These are phyloP conservation scores for Pseudocohnilembus persalinus DNA, from an alignment of 169 alveolate genomes.

Conservation along the genomic window DNA sequence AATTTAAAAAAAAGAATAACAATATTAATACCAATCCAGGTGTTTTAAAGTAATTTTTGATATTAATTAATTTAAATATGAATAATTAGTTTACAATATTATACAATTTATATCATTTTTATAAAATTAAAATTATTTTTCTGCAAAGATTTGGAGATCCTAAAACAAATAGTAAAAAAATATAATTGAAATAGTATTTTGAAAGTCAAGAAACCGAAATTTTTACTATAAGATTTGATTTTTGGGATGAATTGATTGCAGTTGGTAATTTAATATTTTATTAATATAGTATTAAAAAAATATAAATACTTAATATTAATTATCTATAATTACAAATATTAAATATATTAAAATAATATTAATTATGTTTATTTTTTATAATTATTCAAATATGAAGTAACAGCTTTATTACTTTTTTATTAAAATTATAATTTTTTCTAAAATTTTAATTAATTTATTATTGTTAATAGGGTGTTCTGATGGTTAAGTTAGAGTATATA, in stretches of 20 bases:
- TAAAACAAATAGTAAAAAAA: constrained; percentile 7
- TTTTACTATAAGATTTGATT: constrained; percentile 58
- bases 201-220: constrained; percentile 51
- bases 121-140: too few species aligned
- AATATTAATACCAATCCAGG: background rate
- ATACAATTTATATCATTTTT: too few species aligned
- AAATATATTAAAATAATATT: too few species aligned
- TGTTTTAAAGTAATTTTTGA: background rate
- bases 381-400: too few species aligned
- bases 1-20: background rate
- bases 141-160: constrained; percentile 42
- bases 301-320: background rate
- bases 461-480: constrained; percentile 52
- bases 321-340: too few species aligned
- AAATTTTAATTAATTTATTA: too few species aligned
- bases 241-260: constrained; percentile 55
- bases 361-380: too few species aligned
- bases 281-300: background rate
- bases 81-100: too few species aligned
- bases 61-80: too few species aligned
- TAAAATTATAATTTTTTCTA: too few species aligned
- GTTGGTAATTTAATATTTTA: constrained; percentile 41
- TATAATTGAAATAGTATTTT: constrained; percentile 32
- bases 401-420: too few species aligned
- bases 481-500: constrained; percentile 50